Base-by-base conservation (phyloP, 2,329 filamentous ascomycete genomes). In the Esteya vermicola region DNA sequence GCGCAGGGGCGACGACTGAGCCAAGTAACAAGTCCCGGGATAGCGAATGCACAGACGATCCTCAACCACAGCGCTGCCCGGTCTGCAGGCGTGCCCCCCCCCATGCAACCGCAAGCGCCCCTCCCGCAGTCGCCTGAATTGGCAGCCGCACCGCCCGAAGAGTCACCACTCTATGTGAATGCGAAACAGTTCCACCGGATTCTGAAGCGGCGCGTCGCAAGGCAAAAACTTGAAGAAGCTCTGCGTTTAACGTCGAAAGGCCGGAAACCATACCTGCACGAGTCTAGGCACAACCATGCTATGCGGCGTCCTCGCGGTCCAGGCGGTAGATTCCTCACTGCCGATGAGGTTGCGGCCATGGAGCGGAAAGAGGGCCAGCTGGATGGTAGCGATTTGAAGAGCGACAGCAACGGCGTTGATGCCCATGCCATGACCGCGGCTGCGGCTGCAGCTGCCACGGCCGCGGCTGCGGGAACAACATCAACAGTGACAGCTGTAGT, bases 181-280 rank as follows among this genome's bases (percentile, higher is more conserved):
- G 91, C 91, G 6, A 98, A 98, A 59, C 91, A 98, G 54, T 98
- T 98, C 51, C 91, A 98, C 57, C 82, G 91, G 21, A 98, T 98
- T 36, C 63, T 98, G 40, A 96, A 98, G 67, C 75, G 91, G 43
- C 76, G 91, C 43, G 85, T 96, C 47, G 91, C 91, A 7, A 75
- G 91, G 26, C 91, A 96, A 59, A 85, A 85, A 57, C 68, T 98
- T 14, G 91, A 98, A 58, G 91, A 98, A 58, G 84, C 88, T 40
- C 63, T 98, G 33, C 77, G 91, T 32, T 65, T 96, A 43, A 96
- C 91, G 0, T 93, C 82, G 9, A 98, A 98, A 62, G 89, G 89
- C 21, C 78, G 91, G 27, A 96, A 95, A 62, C 91, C 91, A 4
- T 98, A 98, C 54, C 70, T 98, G 25, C 91, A 98, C 62, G 91